Percentiles rank a stretch among this genome's conserved stretches.
Conservation (phyloP, 129 eudicot genomes). For the Ambrosia trifida region DNA sequence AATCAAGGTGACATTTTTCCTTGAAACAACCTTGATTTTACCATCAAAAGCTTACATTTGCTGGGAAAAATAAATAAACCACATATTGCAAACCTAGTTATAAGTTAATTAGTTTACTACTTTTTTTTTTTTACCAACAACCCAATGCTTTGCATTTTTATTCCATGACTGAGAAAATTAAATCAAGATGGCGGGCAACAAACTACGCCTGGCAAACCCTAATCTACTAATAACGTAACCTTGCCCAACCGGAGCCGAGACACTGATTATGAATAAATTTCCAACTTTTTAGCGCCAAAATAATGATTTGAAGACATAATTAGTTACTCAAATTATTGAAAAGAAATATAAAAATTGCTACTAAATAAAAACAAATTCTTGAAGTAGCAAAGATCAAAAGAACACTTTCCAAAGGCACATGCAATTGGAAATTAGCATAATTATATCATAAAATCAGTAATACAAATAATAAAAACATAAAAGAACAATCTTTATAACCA, state of each 20-base stretch:
- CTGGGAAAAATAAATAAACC: too few species aligned
- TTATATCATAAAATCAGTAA: slow-evolving; percentile 5
- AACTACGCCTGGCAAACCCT: too few species aligned
- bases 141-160: too few species aligned
- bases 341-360: not conserved
- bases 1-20: not conserved
- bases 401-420: not conserved
- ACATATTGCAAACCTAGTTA: not conserved
- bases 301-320: slow-evolving; percentile 10
- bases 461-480: not conserved
- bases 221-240: too few species aligned
- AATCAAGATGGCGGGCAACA: too few species aligned
- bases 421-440: slow-evolving; percentile 9
- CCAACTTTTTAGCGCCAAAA: slow-evolving; percentile 17
- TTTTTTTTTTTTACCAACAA: too few species aligned
- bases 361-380: not conserved
- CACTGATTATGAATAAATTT: not conserved
- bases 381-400: not conserved
- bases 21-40: not conserved
- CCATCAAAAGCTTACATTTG: slow-evolving; percentile 10
- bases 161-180: too few species aligned
- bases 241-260: too few species aligned
- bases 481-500: not conserved
- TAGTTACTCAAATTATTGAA: not conserved
- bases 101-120: not conserved